Evolutionary conservation across 306 rosid species (phyloP), one percentile per base, ranked within the genome.

Genomic region (Canavalia ensiformis): DNA sequence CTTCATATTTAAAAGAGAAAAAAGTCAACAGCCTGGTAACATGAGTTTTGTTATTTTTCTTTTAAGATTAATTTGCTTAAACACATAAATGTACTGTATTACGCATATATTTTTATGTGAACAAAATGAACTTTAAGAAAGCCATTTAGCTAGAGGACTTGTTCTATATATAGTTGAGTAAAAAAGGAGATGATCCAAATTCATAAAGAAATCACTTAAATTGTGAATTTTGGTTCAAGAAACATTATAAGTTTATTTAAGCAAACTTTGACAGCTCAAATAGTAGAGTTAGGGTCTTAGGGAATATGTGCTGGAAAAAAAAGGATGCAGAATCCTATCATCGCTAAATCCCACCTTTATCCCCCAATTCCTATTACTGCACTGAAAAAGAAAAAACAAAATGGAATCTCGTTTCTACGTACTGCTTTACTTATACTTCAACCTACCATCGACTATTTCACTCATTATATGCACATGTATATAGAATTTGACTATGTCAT

Each of bases 181-280:
- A 2, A 37, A 37, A 51, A 37, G 81, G 52, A 35, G 30, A 63
- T 39, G 3, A 50, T 50, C 29, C 42, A 47, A 50, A 76, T 75
- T 45, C 58, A 1, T 44, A 58, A 29, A 44, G 28, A 60, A 60
- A 75, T 62, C 34, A 56, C 30, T 75, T 46, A n/a, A 75, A 75
- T 47, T 41, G 7, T 12, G 46, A 11, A 3, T 6, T 6, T 18
- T 59, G 31, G 57, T 46, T 76, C 62, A 47, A 59, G 18, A 13
- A 3, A 7, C 80, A 64, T 35, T 35, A 49, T 9, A 39, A 74
- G 55, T 30, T 49, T 30, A 45, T 56, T 29, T 39, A 28, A n/a
- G 33, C 39, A 73, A 28, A 50, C 44, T 58, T 12, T 57, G 30
- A 42, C 13, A 37, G 46, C 47, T 37, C 10, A 7, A 35, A 35